phyloP scores from a whole-genome alignment of 2,329 filamentous ascomycete species.

The Thelonectria blattea region DNA sequence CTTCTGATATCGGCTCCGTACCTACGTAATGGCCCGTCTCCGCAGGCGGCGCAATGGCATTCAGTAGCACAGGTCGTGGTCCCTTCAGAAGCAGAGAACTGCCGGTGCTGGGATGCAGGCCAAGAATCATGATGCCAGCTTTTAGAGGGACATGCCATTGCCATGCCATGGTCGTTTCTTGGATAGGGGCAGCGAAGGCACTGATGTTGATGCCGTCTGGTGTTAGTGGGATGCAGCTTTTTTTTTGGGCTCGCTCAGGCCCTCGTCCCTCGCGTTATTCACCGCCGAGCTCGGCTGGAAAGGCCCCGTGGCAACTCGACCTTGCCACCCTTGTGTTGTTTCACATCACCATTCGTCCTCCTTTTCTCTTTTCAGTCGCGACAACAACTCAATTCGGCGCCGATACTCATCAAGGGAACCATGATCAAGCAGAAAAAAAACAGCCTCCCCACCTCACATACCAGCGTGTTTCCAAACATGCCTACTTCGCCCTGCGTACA shows the following conservation, averaged over 20 bases:
- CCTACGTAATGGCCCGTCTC: conserved; percentile 24
- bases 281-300: conserved; percentile 33
- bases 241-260: neutral
- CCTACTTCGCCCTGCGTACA: neutral
- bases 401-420: neutral
- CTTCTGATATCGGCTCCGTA: conserved; percentile 36
- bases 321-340: conserved; percentile 5
- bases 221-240: conserved; percentile 22
- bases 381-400: conserved; percentile 5
- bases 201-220: conserved; percentile 6
- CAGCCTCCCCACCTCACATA: neutral
- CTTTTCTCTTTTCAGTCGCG: neutral
- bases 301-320: conserved; percentile 18
- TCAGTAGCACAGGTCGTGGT: conserved; percentile 13
- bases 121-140: conserved; percentile 4
- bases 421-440: neutral
- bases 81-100: conserved; percentile 26
- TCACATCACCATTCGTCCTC: neutral
- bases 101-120: conserved; percentile 13
- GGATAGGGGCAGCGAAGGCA: neutral
- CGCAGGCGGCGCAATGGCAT: conserved; percentile 4
- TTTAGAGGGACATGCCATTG: neutral
- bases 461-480: conserved; percentile 3
- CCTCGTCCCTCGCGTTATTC: conserved; percentile 36
- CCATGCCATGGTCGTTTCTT: neutral